These are phyloP conservation scores for Fistulina hepatica DNA, from an alignment of 1,284 basidiomycete species.

Conservation along the genomic window DNA sequence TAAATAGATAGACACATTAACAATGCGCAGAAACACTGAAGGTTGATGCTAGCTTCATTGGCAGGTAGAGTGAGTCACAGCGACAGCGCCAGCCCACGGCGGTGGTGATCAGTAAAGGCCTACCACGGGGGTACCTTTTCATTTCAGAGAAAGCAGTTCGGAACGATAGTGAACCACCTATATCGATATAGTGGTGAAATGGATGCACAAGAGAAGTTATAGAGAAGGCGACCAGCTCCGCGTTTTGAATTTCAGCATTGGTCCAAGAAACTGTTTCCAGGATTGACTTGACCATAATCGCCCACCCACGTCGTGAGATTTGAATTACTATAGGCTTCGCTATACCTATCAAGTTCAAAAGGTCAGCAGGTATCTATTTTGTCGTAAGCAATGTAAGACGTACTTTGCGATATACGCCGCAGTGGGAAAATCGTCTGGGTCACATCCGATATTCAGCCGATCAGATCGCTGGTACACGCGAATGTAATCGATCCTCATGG, in stretches of 20 bases:
- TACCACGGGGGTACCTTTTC: too few species aligned
- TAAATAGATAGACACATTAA: too few species aligned
- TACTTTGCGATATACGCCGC: slow-evolving; percentile 45
- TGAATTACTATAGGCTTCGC: background rate
- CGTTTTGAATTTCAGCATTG: background rate
- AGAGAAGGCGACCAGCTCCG: too few species aligned
- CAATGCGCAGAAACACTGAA: too few species aligned
- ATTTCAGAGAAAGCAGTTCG: too few species aligned
- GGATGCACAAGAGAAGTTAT: too few species aligned
- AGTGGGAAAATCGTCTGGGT: slow-evolving; percentile 61
- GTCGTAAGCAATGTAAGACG: background rate
- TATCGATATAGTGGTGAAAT: too few species aligned
- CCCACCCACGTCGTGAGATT: background rate
- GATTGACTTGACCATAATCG: background rate
- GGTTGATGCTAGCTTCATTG: too few species aligned
- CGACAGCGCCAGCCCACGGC: too few species aligned
- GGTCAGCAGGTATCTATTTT: background rate
- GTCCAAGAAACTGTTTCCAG: background rate
- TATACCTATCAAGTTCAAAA: background rate
- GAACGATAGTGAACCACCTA: too few species aligned
- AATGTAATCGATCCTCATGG: slow-evolving; percentile 72
- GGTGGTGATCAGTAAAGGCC: too few species aligned
- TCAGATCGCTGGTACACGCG: slow-evolving; percentile 70
- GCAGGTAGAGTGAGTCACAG: too few species aligned
- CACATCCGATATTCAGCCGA: slow-evolving; percentile 60